phyloP scores from a whole-genome alignment of 2,329 filamentous ascomycete genomes.

The Leptographium wingfieldii region DNA sequence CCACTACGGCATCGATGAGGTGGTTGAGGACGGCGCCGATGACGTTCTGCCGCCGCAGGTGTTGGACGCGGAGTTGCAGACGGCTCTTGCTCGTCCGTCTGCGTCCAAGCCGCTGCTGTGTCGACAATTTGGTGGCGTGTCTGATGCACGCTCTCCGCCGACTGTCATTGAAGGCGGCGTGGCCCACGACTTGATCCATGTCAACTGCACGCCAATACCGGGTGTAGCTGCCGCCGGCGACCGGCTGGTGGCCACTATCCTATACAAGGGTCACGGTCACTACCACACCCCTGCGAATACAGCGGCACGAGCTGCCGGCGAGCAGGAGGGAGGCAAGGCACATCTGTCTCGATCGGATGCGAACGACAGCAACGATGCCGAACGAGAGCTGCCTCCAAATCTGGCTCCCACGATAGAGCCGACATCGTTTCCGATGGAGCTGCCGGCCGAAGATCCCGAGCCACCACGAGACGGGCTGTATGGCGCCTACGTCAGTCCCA shows the following conservation, averaged over 20 bases:
- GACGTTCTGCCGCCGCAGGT: constrained; percentile 18
- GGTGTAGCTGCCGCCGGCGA: constrained; percentile 30
- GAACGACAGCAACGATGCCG: not conserved
- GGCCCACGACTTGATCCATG: constrained; percentile 49
- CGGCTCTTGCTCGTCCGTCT: not conserved
- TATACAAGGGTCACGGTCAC: constrained; percentile 39
- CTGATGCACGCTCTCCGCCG: constrained; percentile 44
- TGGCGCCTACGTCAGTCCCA: constrained; percentile 50
- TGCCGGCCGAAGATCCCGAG: constrained; percentile 9
- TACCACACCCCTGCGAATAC: constrained; percentile 7
- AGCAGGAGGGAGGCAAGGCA: not conserved
- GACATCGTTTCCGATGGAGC: constrained; percentile 21
- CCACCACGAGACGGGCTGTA: constrained; percentile 49
- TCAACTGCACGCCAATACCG: constrained; percentile 43
- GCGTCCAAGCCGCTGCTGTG: constrained; percentile 23
- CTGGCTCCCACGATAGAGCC: constrained; percentile 44
- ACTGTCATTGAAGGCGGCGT: constrained; percentile 50
- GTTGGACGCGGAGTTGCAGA: not conserved
- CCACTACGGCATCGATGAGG: constrained; percentile 51
- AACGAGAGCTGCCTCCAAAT: constrained; percentile 33
- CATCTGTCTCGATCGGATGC: too few relatives aligned
- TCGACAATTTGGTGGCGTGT: constrained; percentile 46
- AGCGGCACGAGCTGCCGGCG: constrained; percentile 10
- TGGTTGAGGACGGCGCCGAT: constrained; percentile 41
- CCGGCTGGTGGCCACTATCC: constrained; percentile 48